These are phyloP conservation scores for Aphanomyces cochlioides DNA, from an alignment of 352 stramenopile genomes.

Conservation along the genomic window DNA sequence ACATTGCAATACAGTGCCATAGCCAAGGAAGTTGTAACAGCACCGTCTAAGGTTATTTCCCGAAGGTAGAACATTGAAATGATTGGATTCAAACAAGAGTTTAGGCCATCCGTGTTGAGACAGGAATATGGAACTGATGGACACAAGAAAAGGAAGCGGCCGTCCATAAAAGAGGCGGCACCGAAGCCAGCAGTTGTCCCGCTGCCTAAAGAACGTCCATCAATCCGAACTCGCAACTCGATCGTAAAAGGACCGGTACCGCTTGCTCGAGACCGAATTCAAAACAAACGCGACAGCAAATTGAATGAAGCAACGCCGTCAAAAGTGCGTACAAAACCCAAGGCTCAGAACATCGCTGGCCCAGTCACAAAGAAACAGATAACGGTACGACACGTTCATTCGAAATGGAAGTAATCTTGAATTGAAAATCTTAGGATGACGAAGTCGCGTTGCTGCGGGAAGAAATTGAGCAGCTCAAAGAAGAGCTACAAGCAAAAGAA, in stretches of 20 bases:
- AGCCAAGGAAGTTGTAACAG: slow-evolving; percentile 86
- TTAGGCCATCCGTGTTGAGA: slow-evolving; percentile 35
- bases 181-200: background rate
- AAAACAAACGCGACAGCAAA: background rate
- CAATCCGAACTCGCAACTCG: slow-evolving; percentile 13
- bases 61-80: background rate
- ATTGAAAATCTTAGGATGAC: background rate
- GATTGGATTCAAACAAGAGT: too few relatives aligned
- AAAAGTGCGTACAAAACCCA: background rate
- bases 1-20: slow-evolving; percentile 93
- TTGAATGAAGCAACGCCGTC: background rate
- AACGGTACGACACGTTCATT: background rate
- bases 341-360: background rate
- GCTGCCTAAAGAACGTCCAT: background rate
- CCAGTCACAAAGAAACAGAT: slow-evolving; percentile 1
- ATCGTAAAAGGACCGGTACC: background rate
- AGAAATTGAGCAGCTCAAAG: slow-evolving; percentile 57
- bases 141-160: slow-evolving; percentile 4
- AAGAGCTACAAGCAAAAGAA: slow-evolving; percentile 36
- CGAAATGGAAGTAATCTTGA: too few relatives aligned
- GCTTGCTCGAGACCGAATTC: background rate
- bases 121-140: slow-evolving; percentile 31
- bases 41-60: slow-evolving; percentile 18
- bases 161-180: background rate
- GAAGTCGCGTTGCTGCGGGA: slow-evolving; percentile 41